Base-by-base conservation (phyloP, 2,329 filamentous ascomycete genomes). In the Didymella exigua region DNA sequence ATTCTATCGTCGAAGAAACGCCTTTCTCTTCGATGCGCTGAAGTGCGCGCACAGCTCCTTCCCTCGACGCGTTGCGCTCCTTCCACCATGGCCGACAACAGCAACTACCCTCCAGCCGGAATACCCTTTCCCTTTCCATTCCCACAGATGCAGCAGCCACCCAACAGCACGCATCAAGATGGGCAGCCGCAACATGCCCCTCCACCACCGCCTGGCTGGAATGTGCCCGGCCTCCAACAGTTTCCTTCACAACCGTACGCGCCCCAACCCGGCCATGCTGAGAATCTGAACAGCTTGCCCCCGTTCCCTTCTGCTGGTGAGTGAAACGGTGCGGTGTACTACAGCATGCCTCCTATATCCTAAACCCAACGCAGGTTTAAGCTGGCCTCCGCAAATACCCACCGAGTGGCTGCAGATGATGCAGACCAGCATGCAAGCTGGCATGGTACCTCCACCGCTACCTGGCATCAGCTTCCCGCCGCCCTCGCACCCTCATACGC, bases 401-500 rank as follows among this genome's bases (percentile, higher is more conserved):
- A 66, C 68, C 7, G 58, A 73, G 21, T 69, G 66, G 62, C 67
- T 71, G n/a, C 74, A 64, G 38, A 44, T 69, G 30, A 55, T 60
- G 44, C 55, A 69, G 36, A 65, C 62, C 42, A 34, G 54, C 33
- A 55, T 60, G 42, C 55, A 68, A 29, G 61, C 63, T 47, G 48
- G 54, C 48, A 44, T 48, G 47, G 26, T 52, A 2, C 64, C 68
- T 29, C 65, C 71, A 19, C 66, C 63, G 11, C 29, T 65, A 30
- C 50, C 64, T 50, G 54, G 52, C 52, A 40, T 68, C 42, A 43
- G 18, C 13, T 61, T 68, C 45, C 55, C 64, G 9, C 59, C 67
- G 43, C 55, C 55, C 5, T 59, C 60, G 7, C 56, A 63, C n/a
- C 61, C 67, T 23, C 65, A 62, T 21, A 57, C 60, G 4, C 59